phyloP scores from a whole-genome alignment of 768 basidiomycete species.

The Baorangia bicolor region DNA sequence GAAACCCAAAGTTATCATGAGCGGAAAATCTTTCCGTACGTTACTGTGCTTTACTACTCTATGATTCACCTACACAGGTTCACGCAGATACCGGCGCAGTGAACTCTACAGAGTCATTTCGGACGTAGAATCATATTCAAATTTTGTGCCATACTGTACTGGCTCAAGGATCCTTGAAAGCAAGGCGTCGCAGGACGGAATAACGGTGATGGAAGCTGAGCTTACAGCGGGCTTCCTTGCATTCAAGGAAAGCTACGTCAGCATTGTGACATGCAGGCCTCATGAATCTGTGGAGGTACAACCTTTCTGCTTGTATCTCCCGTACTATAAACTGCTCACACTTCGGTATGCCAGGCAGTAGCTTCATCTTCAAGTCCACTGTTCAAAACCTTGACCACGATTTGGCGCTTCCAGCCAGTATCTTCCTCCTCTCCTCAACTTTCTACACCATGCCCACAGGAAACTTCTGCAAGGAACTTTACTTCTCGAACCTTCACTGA shows the following conservation, averaged over 20 bases:
- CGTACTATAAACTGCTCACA: slow-evolving; percentile 4
- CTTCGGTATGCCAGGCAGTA: slow-evolving; percentile 50
- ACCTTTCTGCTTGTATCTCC: slow-evolving; percentile 1
- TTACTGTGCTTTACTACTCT: slow-evolving; percentile 16
- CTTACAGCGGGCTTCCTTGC: slow-evolving; percentile 85
- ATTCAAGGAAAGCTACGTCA: slow-evolving; percentile 85
- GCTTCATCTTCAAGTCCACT: slow-evolving; percentile 70
- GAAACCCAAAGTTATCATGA: slow-evolving; percentile 73
- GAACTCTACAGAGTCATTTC: slow-evolving; percentile 87
- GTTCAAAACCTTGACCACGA: slow-evolving; percentile 68
- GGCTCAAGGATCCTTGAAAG: slow-evolving; percentile 59
- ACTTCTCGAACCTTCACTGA: slow-evolving; percentile 10
- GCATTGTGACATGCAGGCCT: slow-evolving; percentile 78
- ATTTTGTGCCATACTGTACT: slow-evolving; percentile 89
- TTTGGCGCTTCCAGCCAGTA: slow-evolving; percentile 72
- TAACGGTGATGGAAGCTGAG: slow-evolving; percentile 72
- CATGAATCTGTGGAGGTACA: slow-evolving; percentile 70
- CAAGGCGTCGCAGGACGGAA: slow-evolving; percentile 30
- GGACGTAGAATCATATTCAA: slow-evolving; percentile 81
- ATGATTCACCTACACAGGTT: slow-evolving; percentile 12
- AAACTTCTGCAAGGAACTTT: not conserved
- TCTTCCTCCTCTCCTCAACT: slow-evolving; percentile 43
- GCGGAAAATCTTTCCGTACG: slow-evolving; percentile 85
- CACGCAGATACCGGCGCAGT: slow-evolving; percentile 64
- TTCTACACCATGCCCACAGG: slow-evolving; percentile 17